These are phyloP conservation scores for Chamaecrista fasciculata DNA, from an alignment of 306 rosid genomes.

Conservation along the genomic window DNA sequence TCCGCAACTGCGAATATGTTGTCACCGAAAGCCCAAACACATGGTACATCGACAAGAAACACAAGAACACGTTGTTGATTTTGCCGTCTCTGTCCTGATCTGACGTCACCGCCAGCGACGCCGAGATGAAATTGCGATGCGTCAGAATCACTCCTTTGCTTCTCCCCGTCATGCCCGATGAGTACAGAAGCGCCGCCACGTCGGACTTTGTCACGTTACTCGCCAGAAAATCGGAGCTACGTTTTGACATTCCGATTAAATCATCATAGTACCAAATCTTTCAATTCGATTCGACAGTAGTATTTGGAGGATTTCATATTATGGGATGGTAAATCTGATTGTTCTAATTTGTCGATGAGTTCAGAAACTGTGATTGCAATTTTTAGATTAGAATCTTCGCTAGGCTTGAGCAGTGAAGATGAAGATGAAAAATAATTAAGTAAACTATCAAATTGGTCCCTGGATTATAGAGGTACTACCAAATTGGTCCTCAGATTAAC, in stretches of 20 bases:
- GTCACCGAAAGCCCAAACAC: conserved; percentile 35
- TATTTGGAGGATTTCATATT: conserved; percentile 3
- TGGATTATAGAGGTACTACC: too few species aligned
- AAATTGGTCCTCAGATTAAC: too few species aligned
- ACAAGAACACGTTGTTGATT: conserved; percentile 36
- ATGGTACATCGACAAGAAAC: conserved; percentile 50
- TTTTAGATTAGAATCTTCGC: conserved; percentile 38
- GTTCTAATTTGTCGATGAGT: conserved; percentile 20
- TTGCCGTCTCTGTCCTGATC: conserved; percentile 41
- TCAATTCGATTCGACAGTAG: background rate
- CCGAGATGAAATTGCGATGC: conserved; percentile 48
- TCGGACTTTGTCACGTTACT: conserved; percentile 29
- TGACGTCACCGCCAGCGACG: conserved; percentile 27
- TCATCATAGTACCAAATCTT: conserved; percentile 30
- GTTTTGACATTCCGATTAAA: conserved; percentile 16
- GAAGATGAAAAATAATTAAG: too few species aligned
- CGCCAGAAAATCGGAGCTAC: conserved; percentile 3
- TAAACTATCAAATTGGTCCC: too few species aligned
- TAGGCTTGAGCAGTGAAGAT: too few species aligned
- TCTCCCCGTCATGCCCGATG: conserved; percentile 52
- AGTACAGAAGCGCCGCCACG: conserved; percentile 48
- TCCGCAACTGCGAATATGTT: conserved; percentile 37
- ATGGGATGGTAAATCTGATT: conserved; percentile 28
- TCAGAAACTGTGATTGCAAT: conserved; percentile 36
- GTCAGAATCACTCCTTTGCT: conserved; percentile 53